These are phyloP conservation scores for Ophiostoma novo-ulmi DNA, from an alignment of 2,329 filamentous ascomycete genomes.

Conservation along the genomic window DNA sequence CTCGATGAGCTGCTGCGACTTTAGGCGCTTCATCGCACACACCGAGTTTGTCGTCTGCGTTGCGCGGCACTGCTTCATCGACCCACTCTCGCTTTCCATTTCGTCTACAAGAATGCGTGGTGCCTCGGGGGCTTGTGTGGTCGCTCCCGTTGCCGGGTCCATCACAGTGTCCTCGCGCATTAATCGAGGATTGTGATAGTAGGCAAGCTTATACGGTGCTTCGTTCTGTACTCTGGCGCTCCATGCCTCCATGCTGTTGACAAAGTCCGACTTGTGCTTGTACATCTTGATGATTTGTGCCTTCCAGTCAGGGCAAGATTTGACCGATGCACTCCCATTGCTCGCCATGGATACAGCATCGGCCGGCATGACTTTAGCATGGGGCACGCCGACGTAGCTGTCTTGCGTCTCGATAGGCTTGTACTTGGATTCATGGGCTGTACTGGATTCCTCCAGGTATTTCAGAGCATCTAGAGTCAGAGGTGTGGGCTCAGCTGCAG, in stretches of 20 bases:
- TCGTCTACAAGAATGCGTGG: background rate
- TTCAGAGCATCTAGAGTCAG: background rate
- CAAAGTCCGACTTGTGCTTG: background rate
- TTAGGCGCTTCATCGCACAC: background rate
- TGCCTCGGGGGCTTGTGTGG: background rate
- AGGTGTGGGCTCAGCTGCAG: background rate
- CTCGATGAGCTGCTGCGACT: background rate
- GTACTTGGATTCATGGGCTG: background rate
- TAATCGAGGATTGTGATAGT: background rate
- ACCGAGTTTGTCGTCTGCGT: constrained; percentile 16
- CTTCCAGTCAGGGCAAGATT: background rate
- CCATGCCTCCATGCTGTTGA: background rate
- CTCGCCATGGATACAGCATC: background rate
- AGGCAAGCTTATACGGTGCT: background rate
- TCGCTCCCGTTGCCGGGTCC: constrained; percentile 1
- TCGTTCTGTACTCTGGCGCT: background rate
- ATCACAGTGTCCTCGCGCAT: background rate
- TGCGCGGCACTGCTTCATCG: background rate
- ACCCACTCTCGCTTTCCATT: background rate
- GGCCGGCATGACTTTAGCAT: background rate
- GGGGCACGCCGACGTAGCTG: background rate
- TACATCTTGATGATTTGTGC: background rate
- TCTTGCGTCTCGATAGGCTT: background rate
- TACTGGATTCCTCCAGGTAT: background rate
- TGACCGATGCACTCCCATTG: background rate